phyloP scores from a whole-genome alignment of 1,139 yeast genomes.

The Sugiyamaella xylanicola region DNA sequence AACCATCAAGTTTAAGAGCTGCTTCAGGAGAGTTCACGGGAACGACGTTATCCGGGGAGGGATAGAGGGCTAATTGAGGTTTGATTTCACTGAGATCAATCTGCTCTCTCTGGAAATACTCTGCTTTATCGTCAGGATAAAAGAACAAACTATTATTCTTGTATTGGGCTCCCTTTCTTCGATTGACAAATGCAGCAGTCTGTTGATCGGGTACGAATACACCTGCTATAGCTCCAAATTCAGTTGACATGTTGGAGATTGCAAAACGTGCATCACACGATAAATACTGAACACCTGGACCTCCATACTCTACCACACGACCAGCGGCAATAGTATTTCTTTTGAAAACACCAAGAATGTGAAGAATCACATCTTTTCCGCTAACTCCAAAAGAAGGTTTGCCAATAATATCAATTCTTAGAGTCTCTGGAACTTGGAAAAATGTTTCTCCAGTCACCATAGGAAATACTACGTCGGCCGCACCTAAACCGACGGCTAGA shows the following conservation, averaged over 20 bases:
- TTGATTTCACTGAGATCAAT: slow-evolving; percentile 17
- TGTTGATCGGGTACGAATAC: slow-evolving; percentile 23
- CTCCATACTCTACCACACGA: slow-evolving; percentile 23
- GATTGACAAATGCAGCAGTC: slow-evolving; percentile 22
- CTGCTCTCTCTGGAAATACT: slow-evolving; percentile 17
- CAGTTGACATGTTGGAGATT: slow-evolving; percentile 24
- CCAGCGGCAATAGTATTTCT: slow-evolving; percentile 25
- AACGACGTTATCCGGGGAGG: slow-evolving; percentile 24
- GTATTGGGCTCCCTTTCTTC: slow-evolving; percentile 17
- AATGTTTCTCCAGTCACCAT: slow-evolving; percentile 25
- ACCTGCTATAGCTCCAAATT: slow-evolving; percentile 24
- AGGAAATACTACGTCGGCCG: slow-evolving; percentile 24
- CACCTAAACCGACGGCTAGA: slow-evolving; percentile 24
- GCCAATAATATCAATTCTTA: slow-evolving; percentile 20
- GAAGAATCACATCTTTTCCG: slow-evolving; percentile 23
- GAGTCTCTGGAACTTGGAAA: slow-evolving; percentile 25
- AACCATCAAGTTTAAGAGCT: slow-evolving; percentile 22
- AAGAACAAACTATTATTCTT: slow-evolving; percentile 15
- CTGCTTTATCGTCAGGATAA: slow-evolving; percentile 20
- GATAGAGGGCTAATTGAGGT: slow-evolving; percentile 22
- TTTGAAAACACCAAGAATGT: slow-evolving; percentile 21
- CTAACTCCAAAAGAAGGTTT: slow-evolving; percentile 24
- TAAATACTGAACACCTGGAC: slow-evolving; percentile 19
- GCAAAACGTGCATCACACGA: slow-evolving; percentile 25
- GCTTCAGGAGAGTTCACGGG: slow-evolving; percentile 11